Base-by-base conservation (phyloP, 2,329 filamentous ascomycete species). In the Ceratocystis cacaofunesta region DNA sequence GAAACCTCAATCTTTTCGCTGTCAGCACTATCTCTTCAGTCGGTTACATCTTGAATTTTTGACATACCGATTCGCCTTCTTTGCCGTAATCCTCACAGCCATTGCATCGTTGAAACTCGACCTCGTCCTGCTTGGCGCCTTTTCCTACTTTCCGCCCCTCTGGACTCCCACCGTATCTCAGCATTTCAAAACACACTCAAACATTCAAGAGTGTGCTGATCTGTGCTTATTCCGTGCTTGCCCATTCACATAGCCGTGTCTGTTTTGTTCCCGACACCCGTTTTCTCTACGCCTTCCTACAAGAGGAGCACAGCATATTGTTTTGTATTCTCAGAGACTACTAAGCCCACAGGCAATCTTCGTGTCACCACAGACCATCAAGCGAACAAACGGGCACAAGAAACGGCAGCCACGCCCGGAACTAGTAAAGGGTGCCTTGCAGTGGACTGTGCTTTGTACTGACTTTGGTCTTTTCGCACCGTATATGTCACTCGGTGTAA, bases 401-500 rank as follows among this genome's bases (percentile, higher is more conserved):
- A 58, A 36, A n/a, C 55, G 55, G 15, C 30, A 58, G 30, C 55
- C 25, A 58, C 55, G 28, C 55, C 17, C 55, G 17, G 28, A 58
- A 58, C 5, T n/a, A 58, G 55, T 36, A 58, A 32, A 58, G 55
- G 55, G 55, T 58, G 55, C 55, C 55, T 58, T 32, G 55, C 30
- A 58, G 55, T 58, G 55, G n/a, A 58, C 55, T 58, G 55, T 58
- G 55, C 55, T 19, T 36, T 36, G 55, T 30, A 10, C 12, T 36
- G 28, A 58, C n/a, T 58, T 17, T 58, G 28, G 55, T 28, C 55
- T n/a, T 25, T 58, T 58, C n/a, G 17, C 30, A n/a, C 55, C 55
- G 55, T 58, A 58, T 58, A 58, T 58, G 55, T 58, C 55, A 58
- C 17, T 58, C 55, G 15, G 55, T 58, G 55, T 58, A 19, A 58